Conservation (phyloP, 495 filamentous ascomycete species). For the Aspergillus cristatus region DNA sequence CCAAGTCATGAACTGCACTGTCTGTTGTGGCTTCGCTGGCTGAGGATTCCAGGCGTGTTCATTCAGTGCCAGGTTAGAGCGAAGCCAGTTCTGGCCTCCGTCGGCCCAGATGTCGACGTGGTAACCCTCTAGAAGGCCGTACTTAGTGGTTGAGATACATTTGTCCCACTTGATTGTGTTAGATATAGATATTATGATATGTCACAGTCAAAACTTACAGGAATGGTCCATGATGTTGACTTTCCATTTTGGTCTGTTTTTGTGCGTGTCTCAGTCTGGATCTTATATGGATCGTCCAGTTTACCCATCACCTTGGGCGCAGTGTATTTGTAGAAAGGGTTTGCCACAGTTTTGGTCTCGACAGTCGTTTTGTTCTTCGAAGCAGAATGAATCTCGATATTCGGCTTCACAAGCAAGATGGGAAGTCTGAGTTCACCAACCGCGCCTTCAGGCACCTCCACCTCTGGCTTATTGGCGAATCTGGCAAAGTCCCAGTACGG, state of each 20-base stretch:
- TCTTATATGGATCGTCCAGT: constrained; percentile 1
- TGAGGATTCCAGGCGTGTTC: neutral
- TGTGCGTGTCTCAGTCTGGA: neutral
- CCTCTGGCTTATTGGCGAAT: neutral
- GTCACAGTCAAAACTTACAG: constrained; percentile 3
- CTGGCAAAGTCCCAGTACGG: constrained; percentile 6
- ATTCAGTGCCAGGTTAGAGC: constrained; percentile 1
- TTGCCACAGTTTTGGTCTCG: neutral
- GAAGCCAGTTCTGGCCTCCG: constrained; percentile 4
- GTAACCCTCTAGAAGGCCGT: constrained; percentile 2
- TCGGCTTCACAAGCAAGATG: constrained; percentile 2
- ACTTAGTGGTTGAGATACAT: constrained; percentile 3
- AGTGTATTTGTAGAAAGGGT: constrained; percentile 3
- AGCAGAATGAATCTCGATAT: neutral
- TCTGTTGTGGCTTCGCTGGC: neutral
- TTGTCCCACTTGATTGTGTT: constrained; percentile 2
- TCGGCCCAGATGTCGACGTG: constrained; percentile 1
- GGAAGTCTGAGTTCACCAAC: constrained; percentile 1
- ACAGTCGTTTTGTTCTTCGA: neutral
- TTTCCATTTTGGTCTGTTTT: neutral
- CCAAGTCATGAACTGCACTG: constrained; percentile 2
- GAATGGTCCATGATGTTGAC: neutral
- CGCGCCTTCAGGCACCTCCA: too few relatives aligned
- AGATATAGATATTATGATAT: too few relatives aligned
- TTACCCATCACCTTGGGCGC: constrained; percentile 1